Conservation (phyloP, 2,329 filamentous ascomycete species). For the Cordyceps pruinosa region DNA sequence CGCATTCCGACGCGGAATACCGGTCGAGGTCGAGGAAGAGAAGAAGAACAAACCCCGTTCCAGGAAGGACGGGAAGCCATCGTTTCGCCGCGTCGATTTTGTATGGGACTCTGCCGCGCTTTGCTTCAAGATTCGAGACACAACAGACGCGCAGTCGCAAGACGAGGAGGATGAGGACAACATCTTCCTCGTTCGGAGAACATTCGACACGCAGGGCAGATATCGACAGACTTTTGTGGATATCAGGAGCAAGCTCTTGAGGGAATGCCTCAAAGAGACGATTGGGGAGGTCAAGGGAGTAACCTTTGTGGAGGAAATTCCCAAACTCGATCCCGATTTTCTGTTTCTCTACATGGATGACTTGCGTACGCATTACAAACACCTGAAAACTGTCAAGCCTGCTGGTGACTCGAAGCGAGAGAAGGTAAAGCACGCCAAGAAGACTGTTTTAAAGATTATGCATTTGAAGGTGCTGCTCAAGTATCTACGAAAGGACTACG, state of each 20-base stretch:
- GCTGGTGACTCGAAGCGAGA: conserved; percentile 44
- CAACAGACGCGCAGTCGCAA: conserved; percentile 33
- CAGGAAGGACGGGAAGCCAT: conserved; percentile 23
- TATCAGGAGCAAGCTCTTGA: conserved; percentile 75
- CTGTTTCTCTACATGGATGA: conserved; percentile 72
- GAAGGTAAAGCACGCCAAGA: conserved; percentile 54
- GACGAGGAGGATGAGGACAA: conserved; percentile 66
- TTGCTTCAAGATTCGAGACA: conserved; percentile 49
- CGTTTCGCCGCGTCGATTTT: conserved; percentile 46
- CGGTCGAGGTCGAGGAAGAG: conserved; percentile 13
- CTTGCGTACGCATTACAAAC: conserved; percentile 56
- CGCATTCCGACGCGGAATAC: not conserved
- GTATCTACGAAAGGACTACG: conserved; percentile 78
- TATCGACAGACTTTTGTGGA: conserved; percentile 68
- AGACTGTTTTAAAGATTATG: conserved; percentile 49
- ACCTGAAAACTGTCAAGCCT: conserved; percentile 52
- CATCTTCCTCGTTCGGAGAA: conserved; percentile 74
- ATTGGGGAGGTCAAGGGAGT: conserved; percentile 43
- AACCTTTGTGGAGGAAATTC: conserved; percentile 72
- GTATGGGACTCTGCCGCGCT: conserved; percentile 46
- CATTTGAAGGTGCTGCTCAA: conserved; percentile 67
- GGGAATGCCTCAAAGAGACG: conserved; percentile 48
- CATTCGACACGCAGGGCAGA: conserved; percentile 79
- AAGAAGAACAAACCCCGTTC: conserved; percentile 16
- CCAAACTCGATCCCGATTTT: conserved; percentile 64